These are phyloP conservation scores for Emericellopsis atlantica DNA, from an alignment of 2,329 filamentous ascomycete genomes.

Conservation along the genomic window DNA sequence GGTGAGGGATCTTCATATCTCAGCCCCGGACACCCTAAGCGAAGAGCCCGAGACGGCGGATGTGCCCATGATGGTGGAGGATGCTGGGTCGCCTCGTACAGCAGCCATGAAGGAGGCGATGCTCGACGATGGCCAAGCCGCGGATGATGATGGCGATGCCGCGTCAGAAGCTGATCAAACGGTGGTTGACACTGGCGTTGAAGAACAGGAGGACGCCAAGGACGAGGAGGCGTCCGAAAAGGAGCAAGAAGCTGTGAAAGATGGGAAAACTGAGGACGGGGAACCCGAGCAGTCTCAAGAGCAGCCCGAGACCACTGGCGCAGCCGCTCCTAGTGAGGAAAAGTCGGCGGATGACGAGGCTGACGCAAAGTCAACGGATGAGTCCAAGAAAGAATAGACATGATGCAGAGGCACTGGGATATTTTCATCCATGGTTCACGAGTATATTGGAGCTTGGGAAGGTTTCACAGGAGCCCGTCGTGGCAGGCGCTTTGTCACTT, in stretches of 20 bases:
- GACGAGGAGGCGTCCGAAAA: slow-evolving; percentile 9
- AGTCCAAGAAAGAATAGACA: neutral
- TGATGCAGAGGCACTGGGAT: too few species aligned
- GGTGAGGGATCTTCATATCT: slow-evolving; percentile 33
- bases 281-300: neutral
- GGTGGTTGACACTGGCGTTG: slow-evolving; percentile 5
- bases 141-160: slow-evolving; percentile 1
- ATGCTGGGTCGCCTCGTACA: slow-evolving; percentile 3
- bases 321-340: neutral
- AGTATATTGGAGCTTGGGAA: too few species aligned
- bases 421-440: too few species aligned
- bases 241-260: slow-evolving; percentile 3
- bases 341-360: slow-evolving; percentile 1
- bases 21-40: slow-evolving; percentile 38
- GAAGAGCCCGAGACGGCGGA: slow-evolving; percentile 25
- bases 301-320: neutral
- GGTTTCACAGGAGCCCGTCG: too few species aligned
- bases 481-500: too few species aligned
- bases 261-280: neutral
- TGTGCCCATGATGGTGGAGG: slow-evolving; percentile 27
- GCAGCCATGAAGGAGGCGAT: slow-evolving; percentile 1
- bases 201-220: slow-evolving; percentile 6
- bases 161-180: slow-evolving; percentile 11
- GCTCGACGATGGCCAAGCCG: slow-evolving; percentile 5
- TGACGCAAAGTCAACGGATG: neutral